These are phyloP conservation scores for Geum urbanum DNA, from an alignment of 306 rosid species.

Conservation along the genomic window DNA sequence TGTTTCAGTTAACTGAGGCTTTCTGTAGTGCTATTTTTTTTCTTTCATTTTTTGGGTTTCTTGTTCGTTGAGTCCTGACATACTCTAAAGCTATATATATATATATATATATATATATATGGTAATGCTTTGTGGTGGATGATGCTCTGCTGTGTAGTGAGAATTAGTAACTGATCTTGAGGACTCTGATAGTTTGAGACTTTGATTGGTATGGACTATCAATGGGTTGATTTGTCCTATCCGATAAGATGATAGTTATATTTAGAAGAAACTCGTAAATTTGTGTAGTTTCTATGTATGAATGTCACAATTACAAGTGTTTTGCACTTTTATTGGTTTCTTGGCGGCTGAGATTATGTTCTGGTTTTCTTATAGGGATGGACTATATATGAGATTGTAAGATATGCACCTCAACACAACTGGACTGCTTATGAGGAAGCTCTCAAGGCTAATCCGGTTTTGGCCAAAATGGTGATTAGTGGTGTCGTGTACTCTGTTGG, in stretches of 20 bases:
- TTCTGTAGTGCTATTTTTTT: too few relatives aligned
- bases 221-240: background rate
- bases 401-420: constrained; percentile 93
- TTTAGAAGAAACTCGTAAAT: background rate
- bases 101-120: too few relatives aligned
- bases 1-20: too few relatives aligned
- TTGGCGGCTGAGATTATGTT: constrained; percentile 6
- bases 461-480: constrained; percentile 95
- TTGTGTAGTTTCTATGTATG: background rate
- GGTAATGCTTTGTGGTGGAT: background rate
- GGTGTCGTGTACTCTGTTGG: constrained; percentile 95
- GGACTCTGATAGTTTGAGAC: too few relatives aligned
- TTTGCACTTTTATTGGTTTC: background rate
- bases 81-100: background rate
- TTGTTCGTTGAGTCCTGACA: background rate
- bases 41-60: background rate
- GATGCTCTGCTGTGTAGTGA: background rate
- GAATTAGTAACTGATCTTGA: background rate
- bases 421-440: constrained; percentile 97
- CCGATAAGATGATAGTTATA: background rate
- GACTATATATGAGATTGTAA: constrained; percentile 82
- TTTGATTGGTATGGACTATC: background rate
- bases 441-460: constrained; percentile 87
- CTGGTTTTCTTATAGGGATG: constrained; percentile 56
- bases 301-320: background rate